Conservation (phyloP, 202 grass and related monocot genomes). For the Zoysia matrella region DNA sequence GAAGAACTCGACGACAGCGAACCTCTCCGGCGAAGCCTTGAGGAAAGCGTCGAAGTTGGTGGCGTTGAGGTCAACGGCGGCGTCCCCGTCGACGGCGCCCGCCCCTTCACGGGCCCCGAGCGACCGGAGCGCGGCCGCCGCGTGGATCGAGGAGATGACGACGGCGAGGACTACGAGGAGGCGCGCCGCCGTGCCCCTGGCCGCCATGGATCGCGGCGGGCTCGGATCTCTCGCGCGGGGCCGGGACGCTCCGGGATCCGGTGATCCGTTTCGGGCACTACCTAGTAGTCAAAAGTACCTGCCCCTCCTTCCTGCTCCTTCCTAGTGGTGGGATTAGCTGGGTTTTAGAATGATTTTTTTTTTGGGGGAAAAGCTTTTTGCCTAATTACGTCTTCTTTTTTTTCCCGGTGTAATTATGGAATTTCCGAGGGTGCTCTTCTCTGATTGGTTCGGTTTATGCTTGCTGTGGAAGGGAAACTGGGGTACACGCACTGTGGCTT, state of each 20-base stretch:
- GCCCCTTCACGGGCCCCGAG: slow-evolving; percentile 48
- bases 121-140: slow-evolving; percentile 55
- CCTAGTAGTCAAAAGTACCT: neutral
- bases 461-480: neutral
- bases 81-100: slow-evolving; percentile 30
- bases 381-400: neutral
- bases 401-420: neutral
- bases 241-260: neutral
- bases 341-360: slow-evolving; percentile 34
- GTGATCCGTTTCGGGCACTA: slow-evolving; percentile 40
- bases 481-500: neutral
- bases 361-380: neutral
- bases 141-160: slow-evolving; percentile 4
- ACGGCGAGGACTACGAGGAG: slow-evolving; percentile 22
- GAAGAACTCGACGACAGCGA: slow-evolving; percentile 97
- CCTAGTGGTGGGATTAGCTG: neutral
- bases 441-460: slow-evolving; percentile 7
- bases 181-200: neutral
- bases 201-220: slow-evolving; percentile 40
- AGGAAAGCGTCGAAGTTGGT: slow-evolving; percentile 73
- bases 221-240: slow-evolving; percentile 33
- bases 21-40: slow-evolving; percentile 58
- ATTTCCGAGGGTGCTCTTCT: neutral
- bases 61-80: slow-evolving; percentile 79
- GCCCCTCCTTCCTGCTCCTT: neutral